Conservation (phyloP, 208 protist species). For the Crithidia bombi region DNA sequence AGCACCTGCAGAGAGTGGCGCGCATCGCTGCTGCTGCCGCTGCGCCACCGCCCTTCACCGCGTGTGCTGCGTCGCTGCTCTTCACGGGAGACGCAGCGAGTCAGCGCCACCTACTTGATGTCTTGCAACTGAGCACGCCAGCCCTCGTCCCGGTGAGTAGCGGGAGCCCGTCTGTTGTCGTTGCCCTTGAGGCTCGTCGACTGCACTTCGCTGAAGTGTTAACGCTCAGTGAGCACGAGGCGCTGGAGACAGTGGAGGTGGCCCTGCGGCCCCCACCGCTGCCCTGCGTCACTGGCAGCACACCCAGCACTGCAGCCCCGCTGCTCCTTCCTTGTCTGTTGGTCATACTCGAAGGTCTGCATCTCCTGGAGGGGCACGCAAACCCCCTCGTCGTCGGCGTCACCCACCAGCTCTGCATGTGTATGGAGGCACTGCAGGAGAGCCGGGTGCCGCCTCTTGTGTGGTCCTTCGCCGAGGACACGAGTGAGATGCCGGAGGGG, state of each 20-base stretch:
- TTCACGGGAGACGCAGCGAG: constrained; percentile 22
- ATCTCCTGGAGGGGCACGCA: constrained; percentile 43
- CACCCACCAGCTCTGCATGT: constrained; percentile 49
- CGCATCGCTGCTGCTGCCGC: not conserved
- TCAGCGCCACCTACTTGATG: constrained; percentile 19
- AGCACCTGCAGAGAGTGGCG: constrained; percentile 8
- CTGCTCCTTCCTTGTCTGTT: constrained; percentile 32
- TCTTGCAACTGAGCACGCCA: constrained; percentile 21
- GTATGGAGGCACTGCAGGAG: constrained; percentile 45
- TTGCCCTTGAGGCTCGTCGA: constrained; percentile 45
- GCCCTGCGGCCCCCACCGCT: constrained; percentile 34
- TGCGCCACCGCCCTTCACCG: not conserved
- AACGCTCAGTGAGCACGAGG: constrained; percentile 52
- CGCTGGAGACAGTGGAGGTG: constrained; percentile 38
- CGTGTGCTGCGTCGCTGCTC: constrained; percentile 12
- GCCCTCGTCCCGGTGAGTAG: constrained; percentile 4
- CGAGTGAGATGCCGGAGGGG: constrained; percentile 4
- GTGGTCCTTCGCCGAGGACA: constrained; percentile 33
- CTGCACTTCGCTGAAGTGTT: constrained; percentile 54
- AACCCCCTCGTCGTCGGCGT: constrained; percentile 46
- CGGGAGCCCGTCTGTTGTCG: too few relatives aligned
- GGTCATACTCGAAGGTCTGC: constrained; percentile 46
- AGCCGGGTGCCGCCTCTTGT: constrained; percentile 5
- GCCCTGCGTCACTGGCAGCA: not conserved
- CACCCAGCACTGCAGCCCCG: not conserved